Conservation (phyloP, 306 rosid genomes). For the Cicer chorassanicum region DNA sequence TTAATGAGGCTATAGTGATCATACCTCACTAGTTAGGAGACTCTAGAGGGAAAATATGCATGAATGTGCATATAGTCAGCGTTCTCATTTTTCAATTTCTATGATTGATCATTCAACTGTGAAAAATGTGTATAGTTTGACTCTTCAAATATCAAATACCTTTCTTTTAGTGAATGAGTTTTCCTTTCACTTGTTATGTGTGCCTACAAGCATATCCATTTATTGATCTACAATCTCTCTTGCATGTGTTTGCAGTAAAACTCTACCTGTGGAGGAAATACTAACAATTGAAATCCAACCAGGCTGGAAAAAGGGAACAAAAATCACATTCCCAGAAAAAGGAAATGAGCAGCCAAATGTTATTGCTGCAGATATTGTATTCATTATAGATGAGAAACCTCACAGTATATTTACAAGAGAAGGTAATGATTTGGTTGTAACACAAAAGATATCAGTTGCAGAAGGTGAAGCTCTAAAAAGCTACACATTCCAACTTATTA, state of each 20-base stretch:
- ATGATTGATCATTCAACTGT: too few relatives aligned
- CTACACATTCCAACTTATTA: constrained; percentile 61
- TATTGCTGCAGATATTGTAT: constrained; percentile 77
- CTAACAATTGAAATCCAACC: constrained; percentile 84
- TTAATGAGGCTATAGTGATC: too few relatives aligned
- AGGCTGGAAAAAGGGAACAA: constrained; percentile 97
- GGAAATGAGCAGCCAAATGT: constrained; percentile 78
- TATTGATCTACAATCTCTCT: constrained; percentile 14
- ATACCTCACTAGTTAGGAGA: too few relatives aligned
- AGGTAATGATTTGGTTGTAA: constrained; percentile 75
- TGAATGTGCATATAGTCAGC: too few relatives aligned
- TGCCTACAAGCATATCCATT: not conserved
- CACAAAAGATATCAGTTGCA: constrained; percentile 58
- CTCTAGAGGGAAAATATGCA: too few relatives aligned
- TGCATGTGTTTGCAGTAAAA: constrained; percentile 55
- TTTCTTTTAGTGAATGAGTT: too few relatives aligned
- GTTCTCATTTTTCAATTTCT: too few relatives aligned
- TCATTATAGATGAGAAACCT: constrained; percentile 83
- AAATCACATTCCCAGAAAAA: constrained; percentile 86
- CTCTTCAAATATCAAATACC: too few relatives aligned
- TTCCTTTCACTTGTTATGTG: not conserved
- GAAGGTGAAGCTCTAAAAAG: constrained; percentile 76
- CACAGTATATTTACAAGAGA: constrained; percentile 81
- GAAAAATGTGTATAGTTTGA: too few relatives aligned
- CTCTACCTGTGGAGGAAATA: constrained; percentile 78